phyloP scores from a whole-genome alignment of 805 yeast species.

The Saccharomycopsis vini region DNA sequence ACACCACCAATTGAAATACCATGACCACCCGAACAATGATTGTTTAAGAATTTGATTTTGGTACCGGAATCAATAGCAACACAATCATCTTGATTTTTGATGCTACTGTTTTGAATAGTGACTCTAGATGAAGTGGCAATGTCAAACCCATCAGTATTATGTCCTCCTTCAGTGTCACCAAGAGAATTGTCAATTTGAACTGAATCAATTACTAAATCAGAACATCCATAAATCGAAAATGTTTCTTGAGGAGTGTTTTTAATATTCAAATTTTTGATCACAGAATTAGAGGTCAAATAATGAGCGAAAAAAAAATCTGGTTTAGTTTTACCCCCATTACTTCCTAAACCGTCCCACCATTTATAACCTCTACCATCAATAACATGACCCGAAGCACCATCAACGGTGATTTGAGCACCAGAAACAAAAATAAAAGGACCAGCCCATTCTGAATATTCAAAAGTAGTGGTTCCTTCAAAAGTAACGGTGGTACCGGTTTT shows the following conservation, averaged over 20 bases:
- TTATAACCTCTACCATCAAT: slow-evolving; percentile 19
- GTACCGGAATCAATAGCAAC: slow-evolving; percentile 20
- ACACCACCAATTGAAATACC: slow-evolving; percentile 21
- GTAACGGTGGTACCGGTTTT: slow-evolving; percentile 19
- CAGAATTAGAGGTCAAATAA: slow-evolving; percentile 3
- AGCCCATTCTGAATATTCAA: slow-evolving; percentile 19
- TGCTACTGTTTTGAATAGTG: slow-evolving; percentile 12
- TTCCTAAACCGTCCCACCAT: slow-evolving; percentile 21
- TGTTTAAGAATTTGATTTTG: slow-evolving; percentile 16
- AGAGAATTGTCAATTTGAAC: slow-evolving; percentile 15
- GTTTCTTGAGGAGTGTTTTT: slow-evolving; percentile 18
- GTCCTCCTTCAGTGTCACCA: slow-evolving; percentile 17
- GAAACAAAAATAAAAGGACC: slow-evolving; percentile 19
- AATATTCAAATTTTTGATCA: slow-evolving; percentile 16
- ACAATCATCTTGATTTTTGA: slow-evolving; percentile 21
- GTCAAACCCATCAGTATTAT: slow-evolving; percentile 21
- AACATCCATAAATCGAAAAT: slow-evolving; percentile 11
- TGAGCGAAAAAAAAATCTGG: slow-evolving; percentile 19
- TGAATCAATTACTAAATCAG: slow-evolving; percentile 10
- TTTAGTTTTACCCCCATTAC: slow-evolving; percentile 18
- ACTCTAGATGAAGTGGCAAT: slow-evolving; percentile 13
- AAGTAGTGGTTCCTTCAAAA: slow-evolving; percentile 20
- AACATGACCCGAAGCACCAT: slow-evolving; percentile 19
- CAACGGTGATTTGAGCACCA: slow-evolving; percentile 17
- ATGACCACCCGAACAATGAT: slow-evolving; percentile 20